phyloP scores from a whole-genome alignment of 176 grass and related monocot species.

The Oropetium thomaeum region DNA sequence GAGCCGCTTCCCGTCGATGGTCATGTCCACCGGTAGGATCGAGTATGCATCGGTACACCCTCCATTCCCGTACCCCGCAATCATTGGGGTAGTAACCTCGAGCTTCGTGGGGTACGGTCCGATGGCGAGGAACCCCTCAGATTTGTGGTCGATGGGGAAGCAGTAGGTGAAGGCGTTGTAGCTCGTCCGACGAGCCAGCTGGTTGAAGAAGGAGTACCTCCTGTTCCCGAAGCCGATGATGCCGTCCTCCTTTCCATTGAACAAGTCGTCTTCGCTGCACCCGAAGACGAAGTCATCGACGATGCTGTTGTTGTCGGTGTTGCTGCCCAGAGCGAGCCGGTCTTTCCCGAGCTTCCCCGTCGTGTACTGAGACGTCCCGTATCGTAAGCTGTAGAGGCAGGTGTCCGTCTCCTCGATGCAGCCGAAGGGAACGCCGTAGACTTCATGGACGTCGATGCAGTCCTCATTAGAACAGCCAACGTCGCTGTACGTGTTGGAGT shows the following conservation, averaged over 20 bases:
- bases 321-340: conserved; percentile 18
- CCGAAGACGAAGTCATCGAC: conserved; percentile 29
- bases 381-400: conserved; percentile 31
- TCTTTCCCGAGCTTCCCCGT: conserved; percentile 1
- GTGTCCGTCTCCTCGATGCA: conserved; percentile 21
- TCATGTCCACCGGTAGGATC: conserved; percentile 11
- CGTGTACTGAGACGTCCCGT: conserved; percentile 31
- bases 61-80: not conserved
- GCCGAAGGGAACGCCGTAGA: not conserved
- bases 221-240: conserved; percentile 22
- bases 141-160: conserved; percentile 10
- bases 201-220: conserved; percentile 30
- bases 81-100: conserved; percentile 6
- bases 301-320: not conserved
- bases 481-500: conserved; percentile 19
- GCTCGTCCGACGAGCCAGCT: conserved; percentile 5
- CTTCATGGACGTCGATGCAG: not conserved
- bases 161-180: conserved; percentile 34
- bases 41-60: not conserved
- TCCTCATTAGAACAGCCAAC: not conserved
- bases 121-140: not conserved
- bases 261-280: conserved; percentile 8
- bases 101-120: not conserved
- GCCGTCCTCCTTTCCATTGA: not conserved
- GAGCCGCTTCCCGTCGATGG: conserved; percentile 5